Evolutionary conservation across 306 rosid species (phyloP).

Genomic region (Herpetospermum pedunculosum): DNA sequence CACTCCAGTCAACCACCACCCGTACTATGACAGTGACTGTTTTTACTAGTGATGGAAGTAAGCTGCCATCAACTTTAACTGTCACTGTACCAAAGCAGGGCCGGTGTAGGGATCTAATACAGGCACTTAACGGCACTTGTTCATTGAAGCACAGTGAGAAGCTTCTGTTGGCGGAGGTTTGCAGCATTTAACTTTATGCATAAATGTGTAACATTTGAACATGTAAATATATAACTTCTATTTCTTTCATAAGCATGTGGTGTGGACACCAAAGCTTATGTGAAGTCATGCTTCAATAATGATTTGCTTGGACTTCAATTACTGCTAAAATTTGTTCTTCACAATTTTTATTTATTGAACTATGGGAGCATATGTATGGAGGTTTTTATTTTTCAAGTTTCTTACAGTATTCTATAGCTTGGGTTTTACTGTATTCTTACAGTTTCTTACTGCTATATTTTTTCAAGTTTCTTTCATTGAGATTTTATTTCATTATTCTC

Average conservation of each 20-base stretch:
- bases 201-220: not conserved
- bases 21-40: slow-evolving; percentile 73
- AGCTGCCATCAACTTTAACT: slow-evolving; percentile 55
- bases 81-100: slow-evolving; percentile 96
- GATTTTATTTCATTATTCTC: no score
- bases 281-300: not conserved
- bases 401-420: not conserved
- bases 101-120: slow-evolving; percentile 86
- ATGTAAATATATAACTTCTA: not conserved
- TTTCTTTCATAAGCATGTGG: not conserved
- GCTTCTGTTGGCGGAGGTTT: slow-evolving; percentile 79
- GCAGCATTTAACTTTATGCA: slow-evolving; percentile 6
- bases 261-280: not conserved
- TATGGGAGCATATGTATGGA: not conserved
- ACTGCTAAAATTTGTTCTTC: not conserved
- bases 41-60: slow-evolving; percentile 66
- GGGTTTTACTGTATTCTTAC: no score
- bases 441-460: no score
- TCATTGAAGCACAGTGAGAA: slow-evolving; percentile 72
- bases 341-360: not conserved
- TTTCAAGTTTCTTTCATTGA: no score
- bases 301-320: not conserved
- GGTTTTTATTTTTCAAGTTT: not conserved
- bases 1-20: slow-evolving; percentile 68
- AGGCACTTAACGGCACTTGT: slow-evolving; percentile 77